Evolutionary conservation across 495 filamentous ascomycete genomes (phyloP), one percentile per base, ranked within the genome.

Genomic region (Penicillium bovifimosum): DNA sequence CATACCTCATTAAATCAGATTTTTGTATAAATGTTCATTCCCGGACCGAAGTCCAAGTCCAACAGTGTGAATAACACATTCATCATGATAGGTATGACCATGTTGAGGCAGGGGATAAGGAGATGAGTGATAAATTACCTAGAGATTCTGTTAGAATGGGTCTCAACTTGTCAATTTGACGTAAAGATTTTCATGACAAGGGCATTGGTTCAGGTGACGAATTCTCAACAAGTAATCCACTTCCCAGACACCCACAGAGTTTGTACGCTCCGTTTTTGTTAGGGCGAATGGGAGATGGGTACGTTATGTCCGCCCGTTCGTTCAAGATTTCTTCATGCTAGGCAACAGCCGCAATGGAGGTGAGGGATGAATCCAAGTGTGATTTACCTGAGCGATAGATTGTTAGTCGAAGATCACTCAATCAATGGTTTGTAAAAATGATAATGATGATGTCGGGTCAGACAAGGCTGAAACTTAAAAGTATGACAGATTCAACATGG

Each of bases 1-100:
- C 80, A 73, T 76, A 91, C 87, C 88, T 92, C 88, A 93, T 93
- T 95, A 95, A 91, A 96, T 96, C 91, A 96, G 91, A 95, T 86
- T 93, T 92, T 89, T 85, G 77, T 82, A 72, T 81, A 76, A 68
- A 80, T 80, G 86, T 87, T 93, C 90, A 95, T 85, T 70, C 77
- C 84, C 83, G 62, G 72, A 76, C 70, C 69, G 70, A 50, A 61
- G 60, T 56, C 72, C 74, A 74, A 83, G 81, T 96, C 91, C 91
- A 90, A 96, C 88, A 96, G 91, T 96, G 91, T 96, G 91, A 96
- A 96, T 96, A 87, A 71, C 58, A 73, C 73, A 72, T 78, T 86
- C 80, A 88, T 88, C 86, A 88, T 87, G 59, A 54, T 76, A 73
- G 70, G 63, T 62, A 67, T 68, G 63, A 70, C 60, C 67, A 73